Evolutionary conservation across 23 red algal species (phyloP), one percentile per base, ranked within the genome.

Genomic region (Agarophyton chilense): DNA sequence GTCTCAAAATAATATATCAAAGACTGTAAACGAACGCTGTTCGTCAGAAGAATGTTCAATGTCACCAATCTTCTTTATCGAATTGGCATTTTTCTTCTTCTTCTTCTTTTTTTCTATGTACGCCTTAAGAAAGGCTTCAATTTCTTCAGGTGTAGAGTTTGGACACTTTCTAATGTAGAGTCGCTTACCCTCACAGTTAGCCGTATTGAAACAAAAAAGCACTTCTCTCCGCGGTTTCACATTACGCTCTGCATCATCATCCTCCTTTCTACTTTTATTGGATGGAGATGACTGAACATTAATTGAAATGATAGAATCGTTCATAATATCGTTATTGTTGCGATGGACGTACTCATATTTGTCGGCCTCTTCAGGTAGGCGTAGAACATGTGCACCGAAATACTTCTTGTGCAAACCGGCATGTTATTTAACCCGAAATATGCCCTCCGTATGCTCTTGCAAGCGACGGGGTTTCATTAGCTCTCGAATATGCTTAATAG

Each of bases 301-400:
- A 36, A 67, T 67, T 6, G 62, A 26, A 40, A 67, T 35, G 11
- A 67, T 67, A 35, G 28, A 67, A 14, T 67, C 62, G 18, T 67
- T 67, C 35, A 4, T 11, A 38, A 67, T 40, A 38, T 67, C 62
- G 29, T 40, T 67, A 6, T 67, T 35, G 62, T 67, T 67, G 17
- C 62, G 62, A 38, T 67, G 17, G 12, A 63, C 79, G 21, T 66
- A 47, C 16, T 68, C 58, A 31, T 63, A 62, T 43, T 47, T 44
- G 34, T 44, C 16, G 5, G 79, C 79, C 32, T 83, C 52, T 49
- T 60, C 45, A 9, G 57, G 56, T 4, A 83, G 42, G 12, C 26
- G 52, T 25, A 55, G 26, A 25, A 83, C 38, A 11, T 63, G 67
- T 28, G 58, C 79, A 35, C 79, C 79, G 44, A 83, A 83, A 57